Evolutionary conservation across 2,329 filamentous ascomycete species (phyloP), one percentile per base, ranked within the genome.

Genomic region (Diaporthe capsici): DNA sequence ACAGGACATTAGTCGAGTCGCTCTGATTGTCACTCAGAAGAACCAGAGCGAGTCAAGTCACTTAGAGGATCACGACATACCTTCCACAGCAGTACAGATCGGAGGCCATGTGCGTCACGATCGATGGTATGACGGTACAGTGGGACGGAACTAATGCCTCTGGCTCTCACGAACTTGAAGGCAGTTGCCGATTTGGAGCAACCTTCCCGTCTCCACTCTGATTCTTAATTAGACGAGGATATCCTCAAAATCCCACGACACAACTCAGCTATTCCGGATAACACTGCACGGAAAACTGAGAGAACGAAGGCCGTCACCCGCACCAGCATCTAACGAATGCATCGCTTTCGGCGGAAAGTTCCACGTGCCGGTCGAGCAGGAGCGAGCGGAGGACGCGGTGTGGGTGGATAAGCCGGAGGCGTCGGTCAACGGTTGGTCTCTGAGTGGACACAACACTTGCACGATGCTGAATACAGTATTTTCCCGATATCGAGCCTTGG

Each of bases 401-500:
- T 65, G 61, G 61, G 42, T 22, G n/a, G 15, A 47, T 22, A 65
- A 65, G 61, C 42, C 25, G 25, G 17, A 47, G 61, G 25, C 37
- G 58, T 39, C 34, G 37, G 22, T 15, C 42, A 34, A 34, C 28
- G 7, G 2, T 47, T 47, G 42, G 22, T 47, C 25, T 44, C 39
- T 49, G 25, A 65, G 61, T 49, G 61, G 42, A 22, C 61, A 44
- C 7, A 13, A 17, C n/a, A 63, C 8, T 4, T n/a, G 25, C 12
- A 61, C 34, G 58, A 42, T 47, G 60, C 39, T 65, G 25, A 9
- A 44, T 47, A 47, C 39, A 31, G 39, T 13, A 13, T 47, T 12
- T 65, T 15, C 61, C 61, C 17, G 4, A 34, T 25, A 15, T 65
- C 25, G 42, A 47, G 39, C 25, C 61, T 65, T 65, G 61, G 61